These are phyloP conservation scores for Sideroxylon spinosum DNA, from an alignment of 179 eudicot species.

Conservation along the genomic window DNA sequence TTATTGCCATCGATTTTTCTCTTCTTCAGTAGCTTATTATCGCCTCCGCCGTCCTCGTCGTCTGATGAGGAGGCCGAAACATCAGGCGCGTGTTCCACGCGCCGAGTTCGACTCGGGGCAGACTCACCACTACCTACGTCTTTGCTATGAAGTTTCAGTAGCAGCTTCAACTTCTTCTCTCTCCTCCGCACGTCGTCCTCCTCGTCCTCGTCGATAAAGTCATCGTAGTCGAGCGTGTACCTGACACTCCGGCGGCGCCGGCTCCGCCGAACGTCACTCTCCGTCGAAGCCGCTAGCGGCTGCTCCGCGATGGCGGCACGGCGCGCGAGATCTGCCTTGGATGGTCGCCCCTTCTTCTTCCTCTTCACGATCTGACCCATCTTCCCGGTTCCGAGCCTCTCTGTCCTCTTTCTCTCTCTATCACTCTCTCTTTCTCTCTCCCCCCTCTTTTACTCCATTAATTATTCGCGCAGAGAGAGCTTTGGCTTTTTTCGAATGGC, in stretches of 20 bases:
- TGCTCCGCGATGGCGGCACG: conserved; percentile 23
- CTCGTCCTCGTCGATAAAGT: conserved; percentile 49
- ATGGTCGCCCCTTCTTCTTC: conserved; percentile 89
- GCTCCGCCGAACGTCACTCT: conserved; percentile 50
- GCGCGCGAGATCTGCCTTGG: conserved; percentile 79
- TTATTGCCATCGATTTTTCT: conserved; percentile 32
- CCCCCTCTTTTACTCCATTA: conserved; percentile 36
- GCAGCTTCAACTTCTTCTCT: conserved; percentile 62
- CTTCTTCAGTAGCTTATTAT: conserved; percentile 41
- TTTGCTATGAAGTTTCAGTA: conserved; percentile 42
- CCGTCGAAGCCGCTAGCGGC: conserved; percentile 26
- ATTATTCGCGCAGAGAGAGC: background rate
- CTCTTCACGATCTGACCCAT: conserved; percentile 79
- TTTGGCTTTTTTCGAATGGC: conserved; percentile 23
- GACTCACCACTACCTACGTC: conserved; percentile 23
- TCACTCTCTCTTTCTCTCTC: conserved; percentile 21
- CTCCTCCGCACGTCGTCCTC: conserved; percentile 40
- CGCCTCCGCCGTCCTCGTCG: conserved; percentile 22
- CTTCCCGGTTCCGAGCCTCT: conserved; percentile 20
- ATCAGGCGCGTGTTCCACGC: conserved; percentile 33
- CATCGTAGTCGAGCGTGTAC: conserved; percentile 65
- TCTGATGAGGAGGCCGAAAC: conserved; percentile 28
- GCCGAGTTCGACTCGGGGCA: conserved; percentile 30
- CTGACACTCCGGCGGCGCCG: conserved; percentile 57
- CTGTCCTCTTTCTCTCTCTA: conserved; percentile 26